phyloP scores from a whole-genome alignment of 805 yeast species.

The Debaryomyces castellii region DNA sequence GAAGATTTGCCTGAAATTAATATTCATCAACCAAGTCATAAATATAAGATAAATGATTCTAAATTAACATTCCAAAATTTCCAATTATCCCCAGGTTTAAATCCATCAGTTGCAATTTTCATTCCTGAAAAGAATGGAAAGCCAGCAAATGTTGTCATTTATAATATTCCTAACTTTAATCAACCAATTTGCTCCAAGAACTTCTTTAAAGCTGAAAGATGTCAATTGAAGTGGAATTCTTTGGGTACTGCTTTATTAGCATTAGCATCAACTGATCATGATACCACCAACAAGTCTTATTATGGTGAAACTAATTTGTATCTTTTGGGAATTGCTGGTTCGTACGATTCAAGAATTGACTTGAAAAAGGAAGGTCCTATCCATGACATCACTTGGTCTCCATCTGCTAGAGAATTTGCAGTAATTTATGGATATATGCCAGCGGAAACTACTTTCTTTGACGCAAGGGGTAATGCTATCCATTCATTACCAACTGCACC shows the following conservation, averaged over 20 bases:
- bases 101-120: conserved; percentile 87
- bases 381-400: conserved; percentile 97
- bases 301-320: conserved; percentile 96
- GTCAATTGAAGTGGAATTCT: conserved; percentile 89
- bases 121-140: conserved; percentile 83
- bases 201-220: conserved; percentile 93
- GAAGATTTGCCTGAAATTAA: conserved; percentile 25
- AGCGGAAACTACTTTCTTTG: conserved; percentile 90
- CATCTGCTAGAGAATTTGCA: conserved; percentile 93
- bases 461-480: conserved; percentile 85
- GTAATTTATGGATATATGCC: conserved; percentile 99
- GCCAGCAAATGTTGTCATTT: conserved; percentile 86
- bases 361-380: conserved; percentile 94
- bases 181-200: conserved; percentile 83
- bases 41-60: conserved; percentile 52
- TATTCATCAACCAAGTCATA: conserved; percentile 54
- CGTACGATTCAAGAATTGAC: conserved; percentile 84
- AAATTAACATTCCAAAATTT: conserved; percentile 54
- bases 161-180: conserved; percentile 70
- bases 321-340: conserved; percentile 86
- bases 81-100: conserved; percentile 80
- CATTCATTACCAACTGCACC: conserved; percentile 83
- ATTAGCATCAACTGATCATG: conserved; percentile 93
- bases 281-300: conserved; percentile 87
- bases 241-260: conserved; percentile 94